phyloP scores from a whole-genome alignment of 768 basidiomycete genomes.

The Termitomyces sp. region DNA sequence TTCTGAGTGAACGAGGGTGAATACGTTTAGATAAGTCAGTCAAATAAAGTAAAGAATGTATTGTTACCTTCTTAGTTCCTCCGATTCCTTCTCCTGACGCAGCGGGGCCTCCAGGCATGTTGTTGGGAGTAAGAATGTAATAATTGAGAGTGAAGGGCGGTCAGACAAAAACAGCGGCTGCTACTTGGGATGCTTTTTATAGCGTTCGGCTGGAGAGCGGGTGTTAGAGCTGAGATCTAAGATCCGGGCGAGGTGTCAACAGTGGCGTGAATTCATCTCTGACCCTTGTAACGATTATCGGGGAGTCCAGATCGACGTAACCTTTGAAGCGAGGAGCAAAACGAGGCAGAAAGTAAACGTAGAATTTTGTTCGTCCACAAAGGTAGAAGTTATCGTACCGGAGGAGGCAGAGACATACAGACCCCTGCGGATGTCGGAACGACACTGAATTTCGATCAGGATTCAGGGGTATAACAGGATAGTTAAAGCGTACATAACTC shows the following conservation, averaged over 20 bases:
- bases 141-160: neutral
- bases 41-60: neutral
- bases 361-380: neutral
- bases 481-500: neutral
- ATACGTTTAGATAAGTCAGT: neutral
- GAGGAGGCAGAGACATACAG: neutral
- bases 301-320: neutral
- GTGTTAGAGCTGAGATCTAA: neutral
- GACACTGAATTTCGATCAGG: neutral
- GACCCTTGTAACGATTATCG: neutral
- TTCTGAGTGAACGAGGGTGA: slow-evolving; percentile 16
- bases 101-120: slow-evolving; percentile 30
- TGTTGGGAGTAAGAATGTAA: neutral
- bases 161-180: neutral
- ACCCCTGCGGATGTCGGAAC: neutral
- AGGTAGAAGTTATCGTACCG: neutral
- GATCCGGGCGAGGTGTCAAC: neutral
- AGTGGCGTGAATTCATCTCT: neutral
- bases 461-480: neutral
- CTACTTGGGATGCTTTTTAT: slow-evolving; percentile 5
- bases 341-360: neutral
- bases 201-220: neutral
- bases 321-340: neutral
- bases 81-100: slow-evolving; percentile 26
- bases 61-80: slow-evolving; percentile 26